Conservation (phyloP, 495 filamentous ascomycete species). For the Penicillium pancosmium region DNA sequence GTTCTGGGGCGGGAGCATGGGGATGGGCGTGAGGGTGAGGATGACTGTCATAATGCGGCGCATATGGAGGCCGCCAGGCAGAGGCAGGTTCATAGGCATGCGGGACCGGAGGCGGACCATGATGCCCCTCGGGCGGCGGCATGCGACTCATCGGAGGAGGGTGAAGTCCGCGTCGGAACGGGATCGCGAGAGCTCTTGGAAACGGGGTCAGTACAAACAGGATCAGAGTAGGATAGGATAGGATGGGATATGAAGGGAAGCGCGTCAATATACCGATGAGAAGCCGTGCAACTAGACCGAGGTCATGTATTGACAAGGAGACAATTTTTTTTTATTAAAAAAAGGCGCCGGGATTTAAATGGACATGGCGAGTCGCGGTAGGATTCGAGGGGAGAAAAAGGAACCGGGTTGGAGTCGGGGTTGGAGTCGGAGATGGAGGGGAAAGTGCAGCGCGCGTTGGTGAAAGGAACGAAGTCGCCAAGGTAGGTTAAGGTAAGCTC, state of each 20-base stretch:
- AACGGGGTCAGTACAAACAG: neutral
- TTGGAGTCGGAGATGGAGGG: neutral
- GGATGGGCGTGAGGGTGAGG: neutral
- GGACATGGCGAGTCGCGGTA: slow-evolving; percentile 22
- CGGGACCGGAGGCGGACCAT: slow-evolving; percentile 28
- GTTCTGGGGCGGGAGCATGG: slow-evolving; percentile 21
- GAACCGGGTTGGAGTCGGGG: neutral
- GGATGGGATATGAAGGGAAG: neutral
- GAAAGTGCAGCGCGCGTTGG: no score
- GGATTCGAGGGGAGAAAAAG: slow-evolving; percentile 1
- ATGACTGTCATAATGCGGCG: slow-evolving; percentile 31
- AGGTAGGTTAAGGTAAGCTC: neutral
- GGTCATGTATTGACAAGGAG: neutral
- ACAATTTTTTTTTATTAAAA: no score
- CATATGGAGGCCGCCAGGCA: slow-evolving; percentile 38
- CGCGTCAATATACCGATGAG: slow-evolving; percentile 15
- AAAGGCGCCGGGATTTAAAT: slow-evolving; percentile 14
- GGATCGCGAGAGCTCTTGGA: slow-evolving; percentile 11
- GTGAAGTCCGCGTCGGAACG: slow-evolving; percentile 12
- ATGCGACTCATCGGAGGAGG: slow-evolving; percentile 37
- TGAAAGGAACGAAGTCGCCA: neutral
- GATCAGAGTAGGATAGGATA: no score
- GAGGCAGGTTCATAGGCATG: slow-evolving; percentile 40
- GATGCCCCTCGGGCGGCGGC: slow-evolving; percentile 34
- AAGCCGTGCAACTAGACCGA: slow-evolving; percentile 19